Evolutionary conservation across 192 early-diverging fungal species (phyloP), one percentile per base, ranked within the genome.

Genomic region (Tieghemiomyces parasiticus): DNA sequence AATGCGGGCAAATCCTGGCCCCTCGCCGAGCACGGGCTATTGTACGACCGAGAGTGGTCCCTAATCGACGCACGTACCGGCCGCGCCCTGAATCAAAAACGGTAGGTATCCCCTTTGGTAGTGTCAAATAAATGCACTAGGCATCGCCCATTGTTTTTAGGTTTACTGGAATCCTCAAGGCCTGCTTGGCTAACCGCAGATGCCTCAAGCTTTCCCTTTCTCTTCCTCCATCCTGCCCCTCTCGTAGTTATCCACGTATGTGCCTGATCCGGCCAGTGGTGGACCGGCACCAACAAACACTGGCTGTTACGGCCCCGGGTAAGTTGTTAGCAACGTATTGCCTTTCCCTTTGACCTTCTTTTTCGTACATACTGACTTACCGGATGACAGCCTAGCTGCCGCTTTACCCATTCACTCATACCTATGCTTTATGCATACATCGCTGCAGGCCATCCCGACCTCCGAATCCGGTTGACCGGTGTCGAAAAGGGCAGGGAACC

Each of bases 71-170:
- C 70, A 3, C 47, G 65, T 45, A 73, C 62, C 1, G 74, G 73
- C 9, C 64, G 56, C 6, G 74, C 86, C 0, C 63, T 92, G 64
- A 88, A 81, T 31, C 82, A 87, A 56, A 90, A 85, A 63, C 66
- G 67, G 59, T 78, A 59, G 34, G 38, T 38, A 31, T 20, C 42
- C 10, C 25, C 38, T 16, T 10, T 42, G 38, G 25, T 46, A 29
- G 28, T 26, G 13, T 24, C 28, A 13, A 25, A 20, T 24, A 13
- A 25, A 13, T 20, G 35, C 4, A 53, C 19, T 19, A 32, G 16
- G 12, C 29, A 9, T 14, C 51, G 9, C 19, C 51, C 29, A 9
- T 53, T 53, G 19, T 32, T 53, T 35, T 35, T 14, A 14, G 30
- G 9, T 10, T 19, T 19, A 35, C 19, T 32, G 12, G 20, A 10